These are phyloP conservation scores for Chytriomyces confervae DNA, from an alignment of 192 early-diverging fungal genomes.

Conservation along the genomic window DNA sequence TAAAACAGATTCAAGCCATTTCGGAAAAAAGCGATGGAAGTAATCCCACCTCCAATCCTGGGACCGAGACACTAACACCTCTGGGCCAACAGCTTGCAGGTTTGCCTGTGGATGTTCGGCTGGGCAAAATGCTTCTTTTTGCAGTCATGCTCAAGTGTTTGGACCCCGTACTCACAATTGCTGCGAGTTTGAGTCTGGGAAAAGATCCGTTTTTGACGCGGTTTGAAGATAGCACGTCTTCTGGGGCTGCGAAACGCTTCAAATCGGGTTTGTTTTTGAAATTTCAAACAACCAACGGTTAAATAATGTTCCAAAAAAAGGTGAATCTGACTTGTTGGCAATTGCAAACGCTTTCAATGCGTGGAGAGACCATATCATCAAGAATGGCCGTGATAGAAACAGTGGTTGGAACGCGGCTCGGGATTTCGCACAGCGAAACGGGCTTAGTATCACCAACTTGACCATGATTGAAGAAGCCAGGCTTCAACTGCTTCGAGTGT, in stretches of 20 bases:
- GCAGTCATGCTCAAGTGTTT: conserved; percentile 34
- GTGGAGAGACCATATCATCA: conserved; percentile 23
- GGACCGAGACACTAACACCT: conserved; percentile 55
- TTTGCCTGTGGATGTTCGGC: conserved; percentile 76
- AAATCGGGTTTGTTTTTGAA: not conserved
- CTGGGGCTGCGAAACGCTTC: conserved; percentile 2
- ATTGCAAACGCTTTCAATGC: conserved; percentile 29
- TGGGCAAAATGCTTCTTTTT: conserved; percentile 58
- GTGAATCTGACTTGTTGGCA: conserved; percentile 39
- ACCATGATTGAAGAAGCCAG: conserved; percentile 29
- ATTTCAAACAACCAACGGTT: not conserved
- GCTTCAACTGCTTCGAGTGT: conserved; percentile 16
- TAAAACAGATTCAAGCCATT: conserved; percentile 63
- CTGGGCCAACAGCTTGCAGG: conserved; percentile 73
- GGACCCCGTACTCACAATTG: conserved; percentile 42
- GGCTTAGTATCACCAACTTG: conserved; percentile 27
- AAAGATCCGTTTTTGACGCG: conserved; percentile 33
- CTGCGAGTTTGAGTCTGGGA: conserved; percentile 31
- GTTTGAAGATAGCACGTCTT: conserved; percentile 20
- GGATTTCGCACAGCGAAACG: conserved; percentile 27
- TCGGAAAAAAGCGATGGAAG: conserved; percentile 28
- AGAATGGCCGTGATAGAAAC: not conserved
- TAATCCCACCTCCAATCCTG: too few species aligned
- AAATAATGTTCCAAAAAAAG: conserved; percentile 10
- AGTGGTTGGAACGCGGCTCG: conserved; percentile 20